Evolutionary conservation across 192 early-diverging fungal genomes (phyloP).

Genomic region (Chytriomyces sp.): DNA sequence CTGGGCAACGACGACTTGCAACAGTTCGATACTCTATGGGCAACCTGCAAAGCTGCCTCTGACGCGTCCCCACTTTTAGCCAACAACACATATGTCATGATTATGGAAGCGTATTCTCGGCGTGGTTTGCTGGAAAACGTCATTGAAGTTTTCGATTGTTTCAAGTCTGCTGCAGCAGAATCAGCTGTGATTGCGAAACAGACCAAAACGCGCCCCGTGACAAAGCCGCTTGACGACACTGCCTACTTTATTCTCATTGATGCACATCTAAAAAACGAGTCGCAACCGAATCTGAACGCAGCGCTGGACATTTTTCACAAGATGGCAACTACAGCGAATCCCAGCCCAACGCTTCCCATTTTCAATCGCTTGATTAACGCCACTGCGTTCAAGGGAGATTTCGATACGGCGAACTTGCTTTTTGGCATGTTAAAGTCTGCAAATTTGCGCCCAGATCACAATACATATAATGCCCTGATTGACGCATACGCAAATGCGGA

Average conservation of each 20-base stretch:
- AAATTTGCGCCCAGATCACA: slow-evolving; percentile 29
- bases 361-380: slow-evolving; percentile 45
- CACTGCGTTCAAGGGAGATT: slow-evolving; percentile 23
- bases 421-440: slow-evolving; percentile 27
- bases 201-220: not conserved
- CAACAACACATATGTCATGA: no score
- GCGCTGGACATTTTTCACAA: slow-evolving; percentile 21
- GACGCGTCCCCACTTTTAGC: no score
- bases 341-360: slow-evolving; percentile 20
- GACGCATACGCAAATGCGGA: slow-evolving; percentile 35
- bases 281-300: not conserved
- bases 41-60: no score
- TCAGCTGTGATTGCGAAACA: not conserved
- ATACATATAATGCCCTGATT: slow-evolving; percentile 40
- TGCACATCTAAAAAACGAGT: slow-evolving; percentile 3
- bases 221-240: slow-evolving; percentile 2
- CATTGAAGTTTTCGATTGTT: no score
- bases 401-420: slow-evolving; percentile 11
- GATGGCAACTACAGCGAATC: slow-evolving; percentile 1
- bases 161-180: not conserved
- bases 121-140: no score
- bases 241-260: slow-evolving; percentile 25
- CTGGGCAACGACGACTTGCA: no score
- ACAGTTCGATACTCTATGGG: no score
- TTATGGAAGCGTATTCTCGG: no score